These are phyloP conservation scores for Fusarium caatingaense DNA, from an alignment of 2,329 filamentous ascomycete species.

Conservation along the genomic window DNA sequence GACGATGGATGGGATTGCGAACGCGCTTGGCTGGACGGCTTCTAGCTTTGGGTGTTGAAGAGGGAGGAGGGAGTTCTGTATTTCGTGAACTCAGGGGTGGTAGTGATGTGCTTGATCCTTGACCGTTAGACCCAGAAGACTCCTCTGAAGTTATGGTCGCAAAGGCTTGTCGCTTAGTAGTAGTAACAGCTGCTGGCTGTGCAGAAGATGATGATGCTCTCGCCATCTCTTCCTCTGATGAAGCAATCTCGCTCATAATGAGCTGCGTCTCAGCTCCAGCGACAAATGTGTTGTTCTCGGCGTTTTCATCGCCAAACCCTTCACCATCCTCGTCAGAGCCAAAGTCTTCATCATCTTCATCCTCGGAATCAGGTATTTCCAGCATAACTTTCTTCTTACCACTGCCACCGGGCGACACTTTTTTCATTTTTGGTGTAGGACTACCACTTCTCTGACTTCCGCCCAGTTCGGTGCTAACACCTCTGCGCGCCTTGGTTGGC, in stretches of 20 bases:
- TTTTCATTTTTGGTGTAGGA: slow-evolving; percentile 40
- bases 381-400: slow-evolving; percentile 34
- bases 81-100: slow-evolving; percentile 27
- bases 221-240: slow-evolving; percentile 39
- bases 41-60: slow-evolving; percentile 26
- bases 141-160: slow-evolving; percentile 23
- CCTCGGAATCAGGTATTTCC: slow-evolving; percentile 65
- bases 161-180: background rate
- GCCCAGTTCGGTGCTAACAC: slow-evolving; percentile 39
- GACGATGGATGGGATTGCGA: slow-evolving; percentile 47
- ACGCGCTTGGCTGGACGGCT: slow-evolving; percentile 29
- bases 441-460: slow-evolving; percentile 27
- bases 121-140: slow-evolving; percentile 24
- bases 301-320: slow-evolving; percentile 39
- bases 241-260: slow-evolving; percentile 50
- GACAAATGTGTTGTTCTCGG: slow-evolving; percentile 38
- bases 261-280: slow-evolving; percentile 52
- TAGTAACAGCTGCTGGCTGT: background rate
- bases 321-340: slow-evolving; percentile 49
- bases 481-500: slow-evolving; percentile 39
- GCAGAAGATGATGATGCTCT: slow-evolving; percentile 20
- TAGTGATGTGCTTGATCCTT: slow-evolving; percentile 20
- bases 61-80: slow-evolving; percentile 31
- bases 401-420: slow-evolving; percentile 29
- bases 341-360: slow-evolving; percentile 52